Evolutionary conservation across 805 yeast species (phyloP), one percentile per base, ranked within the genome.

Genomic region (Metschnikowia gruessii): DNA sequence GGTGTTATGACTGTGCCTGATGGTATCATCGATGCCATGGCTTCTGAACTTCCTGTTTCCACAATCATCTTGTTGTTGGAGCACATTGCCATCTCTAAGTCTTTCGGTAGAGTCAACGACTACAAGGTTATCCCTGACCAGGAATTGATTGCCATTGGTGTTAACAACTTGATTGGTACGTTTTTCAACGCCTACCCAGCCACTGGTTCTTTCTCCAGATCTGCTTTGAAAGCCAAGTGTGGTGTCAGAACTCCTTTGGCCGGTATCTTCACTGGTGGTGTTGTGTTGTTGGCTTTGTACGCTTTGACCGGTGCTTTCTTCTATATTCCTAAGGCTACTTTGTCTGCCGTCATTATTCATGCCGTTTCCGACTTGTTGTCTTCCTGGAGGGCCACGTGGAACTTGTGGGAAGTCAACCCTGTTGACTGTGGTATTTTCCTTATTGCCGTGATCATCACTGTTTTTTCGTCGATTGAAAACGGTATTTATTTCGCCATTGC

Each of bases 201-300:
- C 7, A 91, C 97, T 4, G 97, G 97, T 38, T 91, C 97, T 1
- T 91, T 91, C 66, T 87, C 95, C 16, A 83, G 97, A 73, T 86
- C 96, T 37, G 97, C 97, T 7, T 76, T 91, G 59, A 91, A 92
- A 69, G 84, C 95, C 42, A 91, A 91, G 69, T 91, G 96, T 77
- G 95, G 96, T 63, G 97, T 91, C 38, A 80, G 90, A 62, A 91
- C 97, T 17, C 97, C 97, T 30, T 72, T 91, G 50, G 95, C 96
- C 37, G 96, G 97, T 70, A 76, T 89, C 35, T 86, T 83, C 66
- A 87, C 96, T 11, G 97, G 97, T 62, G 80, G 79, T 37, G 90
- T 92, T 67, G 97, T 91, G 21, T 69, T 91, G 52, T 71, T 91
- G 52, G 96, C 97, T 2, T 75, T 91, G 52, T 91, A 90, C 66